A percentile compares a stretch with the other conserved stretches of the same genome.
These are phyloP conservation scores for Chlamydomonas eustigma DNA, from an alignment of 139 green algal genomes.

Conservation along the genomic window DNA sequence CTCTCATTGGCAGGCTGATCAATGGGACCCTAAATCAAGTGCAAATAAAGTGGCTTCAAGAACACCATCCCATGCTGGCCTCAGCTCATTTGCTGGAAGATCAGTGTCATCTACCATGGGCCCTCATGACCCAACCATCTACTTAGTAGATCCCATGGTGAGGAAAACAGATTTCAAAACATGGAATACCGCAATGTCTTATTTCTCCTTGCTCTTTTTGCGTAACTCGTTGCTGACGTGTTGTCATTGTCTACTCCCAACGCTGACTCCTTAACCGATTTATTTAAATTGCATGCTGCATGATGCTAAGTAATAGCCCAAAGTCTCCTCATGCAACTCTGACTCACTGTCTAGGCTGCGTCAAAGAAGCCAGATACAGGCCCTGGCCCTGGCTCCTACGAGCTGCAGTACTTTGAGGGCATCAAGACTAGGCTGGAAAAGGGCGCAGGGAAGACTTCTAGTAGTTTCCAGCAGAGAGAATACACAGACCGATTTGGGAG, in stretches of 20 bases:
- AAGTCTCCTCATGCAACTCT: no score
- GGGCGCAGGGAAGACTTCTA: background rate
- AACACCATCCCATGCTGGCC: background rate
- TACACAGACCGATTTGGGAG: constrained; percentile 7
- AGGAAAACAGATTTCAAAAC: no score
- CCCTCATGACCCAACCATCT: background rate
- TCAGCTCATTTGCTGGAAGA: constrained; percentile 3
- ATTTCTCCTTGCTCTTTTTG: no score
- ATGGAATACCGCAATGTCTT: no score
- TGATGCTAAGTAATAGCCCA: no score
- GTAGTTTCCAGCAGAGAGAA: background rate
- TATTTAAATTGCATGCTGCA: no score
- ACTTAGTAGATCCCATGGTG: constrained; percentile 6
- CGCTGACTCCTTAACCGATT: no score
- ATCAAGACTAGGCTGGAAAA: background rate
- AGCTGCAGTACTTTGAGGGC: constrained; percentile 1
- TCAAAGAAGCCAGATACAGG: constrained; percentile 10
- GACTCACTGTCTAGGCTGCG: no score
- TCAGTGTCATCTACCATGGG: background rate
- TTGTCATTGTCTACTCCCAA: no score
- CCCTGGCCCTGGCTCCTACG: constrained; percentile 8
- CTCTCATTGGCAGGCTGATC: constrained; percentile 1
- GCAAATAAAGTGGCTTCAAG: background rate
- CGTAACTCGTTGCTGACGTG: no score
- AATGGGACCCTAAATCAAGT: background rate